Evolutionary conservation across 2,329 filamentous ascomycete genomes (phyloP), one percentile per base, ranked within the genome.

Genomic region (Fusarium tricinctum): DNA sequence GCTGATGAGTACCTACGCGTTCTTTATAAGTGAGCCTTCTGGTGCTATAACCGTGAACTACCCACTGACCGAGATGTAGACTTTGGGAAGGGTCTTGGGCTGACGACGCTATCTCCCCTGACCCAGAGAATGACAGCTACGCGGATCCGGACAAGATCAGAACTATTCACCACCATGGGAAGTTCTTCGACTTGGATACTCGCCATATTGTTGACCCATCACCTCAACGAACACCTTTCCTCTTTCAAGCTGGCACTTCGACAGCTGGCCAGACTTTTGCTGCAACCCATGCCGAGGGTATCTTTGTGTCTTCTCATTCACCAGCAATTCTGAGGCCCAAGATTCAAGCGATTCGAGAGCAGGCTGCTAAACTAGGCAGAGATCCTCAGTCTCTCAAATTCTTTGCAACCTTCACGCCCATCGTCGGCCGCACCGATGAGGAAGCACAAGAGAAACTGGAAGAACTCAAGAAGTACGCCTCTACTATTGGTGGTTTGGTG

Each of bases 1-100:
- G 88, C 88, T 0, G 87, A 90, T 55, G 88, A 90, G 66, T 90
- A 89, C 68, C 76, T 90, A 26, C 76, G 82, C 1, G 84, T 90
- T 1, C 76, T 90, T 6, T 91, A 91, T 75, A 90, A 90, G 83
- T 86, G 73, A 65, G 75, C 2, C 1, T 8, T 9, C 5, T 5
- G 13, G 35, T 12, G 6, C 45, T 15, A 48, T 35, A 20, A 20
- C 30, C 22, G 5, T 8, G 20, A 26, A 1, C 5, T 49, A 14
- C 33, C 6, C 3, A 19, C 35, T 50, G 14, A 56, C 5, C 26
- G 3, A 2, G 14, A 32, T 1, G 8, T 17, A 85, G 83, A 62
- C 78, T 86, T 0, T 86, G 84, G 84, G 83, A 86, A 75, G 79
- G 83, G 2, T 87, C 85, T 10, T 88, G 86, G 85, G 82, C 84